Evolutionary conservation across 1,284 basidiomycete species (phyloP).

Genomic region (Malassezia cuniculi): DNA sequence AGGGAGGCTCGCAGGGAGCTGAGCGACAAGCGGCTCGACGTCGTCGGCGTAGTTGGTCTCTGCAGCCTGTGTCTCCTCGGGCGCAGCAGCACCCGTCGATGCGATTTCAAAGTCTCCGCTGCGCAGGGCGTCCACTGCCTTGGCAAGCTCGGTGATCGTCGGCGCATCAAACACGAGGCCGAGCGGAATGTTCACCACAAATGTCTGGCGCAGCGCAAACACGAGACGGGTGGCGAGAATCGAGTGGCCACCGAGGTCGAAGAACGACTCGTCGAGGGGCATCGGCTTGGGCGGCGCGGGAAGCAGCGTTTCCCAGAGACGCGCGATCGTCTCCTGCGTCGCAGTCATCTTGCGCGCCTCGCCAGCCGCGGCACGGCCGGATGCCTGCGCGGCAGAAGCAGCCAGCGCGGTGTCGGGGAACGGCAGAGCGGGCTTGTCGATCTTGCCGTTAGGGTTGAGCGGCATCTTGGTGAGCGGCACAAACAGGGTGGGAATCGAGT

Average conservation of each 20-base stretch:
- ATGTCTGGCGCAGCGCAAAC: conserved; percentile 86
- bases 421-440: conserved; percentile 94
- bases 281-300: conserved; percentile 68
- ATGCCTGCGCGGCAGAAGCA: conserved; percentile 30
- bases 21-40: conserved; percentile 54
- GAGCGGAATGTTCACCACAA: conserved; percentile 80
- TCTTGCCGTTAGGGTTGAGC: conserved; percentile 95
- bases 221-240: conserved; percentile 93
- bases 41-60: conserved; percentile 61
- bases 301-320: conserved; percentile 67
- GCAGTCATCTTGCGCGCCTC: conserved; percentile 48
- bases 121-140: conserved; percentile 63
- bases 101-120: conserved; percentile 66
- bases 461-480: conserved; percentile 91
- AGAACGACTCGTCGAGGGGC: conserved; percentile 86
- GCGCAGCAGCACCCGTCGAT: conserved; percentile 10
- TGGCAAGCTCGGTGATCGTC: conserved; percentile 68
- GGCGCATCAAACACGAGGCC: conserved; percentile 87
- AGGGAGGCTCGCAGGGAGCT: conserved; percentile 24
- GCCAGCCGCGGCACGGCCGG: conserved; percentile 14
- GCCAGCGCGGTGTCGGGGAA: conserved; percentile 89
- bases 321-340: conserved; percentile 66
- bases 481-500: conserved; percentile 48
- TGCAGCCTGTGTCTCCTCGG: conserved; percentile 31
- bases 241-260: conserved; percentile 95